Evolutionary conservation across 768 basidiomycete genomes (phyloP).

Genomic region (Lentinula guzmanii): DNA sequence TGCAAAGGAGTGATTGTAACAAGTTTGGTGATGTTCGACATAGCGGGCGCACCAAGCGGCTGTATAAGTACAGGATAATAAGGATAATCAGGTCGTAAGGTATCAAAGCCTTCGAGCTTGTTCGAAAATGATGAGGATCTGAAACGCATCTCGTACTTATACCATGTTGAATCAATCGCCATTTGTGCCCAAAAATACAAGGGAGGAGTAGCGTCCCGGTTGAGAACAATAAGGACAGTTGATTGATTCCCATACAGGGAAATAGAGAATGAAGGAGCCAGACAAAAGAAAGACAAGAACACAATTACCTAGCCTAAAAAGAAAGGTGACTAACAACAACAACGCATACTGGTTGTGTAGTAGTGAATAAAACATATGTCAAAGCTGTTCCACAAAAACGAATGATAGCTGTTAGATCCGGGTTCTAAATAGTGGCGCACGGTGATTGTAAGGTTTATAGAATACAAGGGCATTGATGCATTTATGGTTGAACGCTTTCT

Average conservation of each 20-base stretch:
- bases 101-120: neutral
- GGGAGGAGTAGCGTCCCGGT: neutral
- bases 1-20: conserved; percentile 1
- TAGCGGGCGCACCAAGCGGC: neutral
- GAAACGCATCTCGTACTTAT: neutral
- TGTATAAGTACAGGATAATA: too few relatives aligned
- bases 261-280: neutral
- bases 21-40: conserved; percentile 2
- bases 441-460: neutral
- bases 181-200: neutral
- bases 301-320: neutral
- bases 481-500: neutral
- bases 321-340: too few relatives aligned
- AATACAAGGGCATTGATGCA: neutral
- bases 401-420: neutral
- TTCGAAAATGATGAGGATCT: neutral
- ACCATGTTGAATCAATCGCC: neutral
- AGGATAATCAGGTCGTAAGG: neutral
- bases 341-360: neutral
- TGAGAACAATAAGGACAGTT: neutral
- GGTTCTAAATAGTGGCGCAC: neutral
- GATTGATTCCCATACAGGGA: neutral
- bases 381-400: neutral
- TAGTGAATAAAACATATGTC: neutral
- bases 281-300: neutral